These are phyloP conservation scores for Bauhinia variegata DNA, from an alignment of 306 rosid genomes.

Conservation along the genomic window DNA sequence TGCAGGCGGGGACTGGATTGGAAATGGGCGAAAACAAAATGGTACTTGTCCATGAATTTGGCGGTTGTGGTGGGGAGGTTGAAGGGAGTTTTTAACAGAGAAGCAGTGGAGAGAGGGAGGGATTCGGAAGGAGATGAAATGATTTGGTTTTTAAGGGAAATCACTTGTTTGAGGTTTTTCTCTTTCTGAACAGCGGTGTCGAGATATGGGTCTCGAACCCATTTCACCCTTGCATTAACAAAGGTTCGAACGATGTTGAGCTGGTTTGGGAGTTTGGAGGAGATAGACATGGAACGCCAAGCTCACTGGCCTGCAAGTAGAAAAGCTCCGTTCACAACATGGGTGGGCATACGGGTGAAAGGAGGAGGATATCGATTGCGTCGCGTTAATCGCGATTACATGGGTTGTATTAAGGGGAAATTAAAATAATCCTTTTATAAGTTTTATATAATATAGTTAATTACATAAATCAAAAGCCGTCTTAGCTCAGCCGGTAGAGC, in stretches of 20 bases:
- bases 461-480: no score
- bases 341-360: background rate
- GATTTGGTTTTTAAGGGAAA: constrained; percentile 67
- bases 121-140: constrained; percentile 59
- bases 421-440: no score
- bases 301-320: constrained; percentile 47
- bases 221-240: constrained; percentile 72
- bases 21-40: constrained; percentile 53
- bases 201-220: constrained; percentile 81
- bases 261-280: constrained; percentile 49
- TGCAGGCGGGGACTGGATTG: constrained; percentile 60
- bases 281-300: constrained; percentile 48
- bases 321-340: constrained; percentile 36
- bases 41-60: constrained; percentile 57
- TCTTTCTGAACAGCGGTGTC: constrained; percentile 71
- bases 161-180: constrained; percentile 63
- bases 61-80: constrained; percentile 56
- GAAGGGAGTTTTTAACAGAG: constrained; percentile 56
- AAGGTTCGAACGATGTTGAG: constrained; percentile 53
- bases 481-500: no score
- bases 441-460: no score
- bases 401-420: no score
- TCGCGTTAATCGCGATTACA: no score
- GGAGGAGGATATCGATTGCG: no score
- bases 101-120: constrained; percentile 60